Base-by-base conservation (phyloP, 2,329 filamentous ascomycete genomes). In the Fusarium sublunatum region DNA sequence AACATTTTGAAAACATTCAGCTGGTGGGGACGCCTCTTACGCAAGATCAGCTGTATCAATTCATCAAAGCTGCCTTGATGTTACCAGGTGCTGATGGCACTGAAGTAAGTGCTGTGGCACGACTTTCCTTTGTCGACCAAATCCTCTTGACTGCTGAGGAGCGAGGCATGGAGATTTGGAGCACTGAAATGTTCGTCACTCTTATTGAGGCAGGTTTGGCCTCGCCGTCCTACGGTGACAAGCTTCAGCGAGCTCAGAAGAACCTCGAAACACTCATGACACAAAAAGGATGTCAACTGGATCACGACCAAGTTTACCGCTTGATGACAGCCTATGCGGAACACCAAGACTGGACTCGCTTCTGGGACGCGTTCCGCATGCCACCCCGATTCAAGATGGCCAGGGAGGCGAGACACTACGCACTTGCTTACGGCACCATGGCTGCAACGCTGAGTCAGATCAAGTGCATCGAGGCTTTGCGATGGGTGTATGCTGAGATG, bases 291-390 rank as follows among this genome's bases (percentile, higher is more conserved):
- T 67, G 75, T 26, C 71, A 76, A 3, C 77, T 78, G n/a, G 78
- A 79, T 45, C 64, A 70, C 22, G 75, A 79, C 25, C 73, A 78
- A 43, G 71, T 79, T 9, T 70, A 76, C 39, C 74, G 74, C 15
- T 74, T 86, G 32, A 75, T 86, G 75, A 65, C 73, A 4, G 75
- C 78, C 2, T 83, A 86, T 61, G 79, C 83, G 6, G 62, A 66
- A 19, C 78, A 79, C 56, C 68, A 72, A 15, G 76, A 86, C 63
- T 88, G 86, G 81, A 72, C 80, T 13, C 76, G 78, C 6, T 86
- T 91, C 68, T 90, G 86, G 87, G 79, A 85, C 19, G 70, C 81
- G 9, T 91, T 88, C 80, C 81, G 82, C 51, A 78, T 81, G 53
- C 81, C 85, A 5, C 75, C 87, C 12, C 78, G 82, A 36, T 81